phyloP scores from a whole-genome alignment of 2,329 filamentous ascomycete species.

The Curvularia spicifera region DNA sequence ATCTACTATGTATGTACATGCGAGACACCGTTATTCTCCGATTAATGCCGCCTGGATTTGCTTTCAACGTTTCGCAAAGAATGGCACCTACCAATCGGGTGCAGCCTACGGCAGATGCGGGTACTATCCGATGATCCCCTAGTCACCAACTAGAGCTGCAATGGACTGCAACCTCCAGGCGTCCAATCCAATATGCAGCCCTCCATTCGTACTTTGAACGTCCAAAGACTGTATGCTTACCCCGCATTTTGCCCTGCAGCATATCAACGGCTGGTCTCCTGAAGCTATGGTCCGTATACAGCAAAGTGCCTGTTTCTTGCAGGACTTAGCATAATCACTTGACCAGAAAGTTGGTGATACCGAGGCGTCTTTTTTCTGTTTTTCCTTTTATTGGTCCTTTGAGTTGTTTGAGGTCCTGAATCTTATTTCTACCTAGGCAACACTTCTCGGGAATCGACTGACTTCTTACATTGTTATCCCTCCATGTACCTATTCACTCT shows the following conservation, averaged over 20 bases:
- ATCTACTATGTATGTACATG: not conserved
- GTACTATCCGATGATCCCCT: not conserved
- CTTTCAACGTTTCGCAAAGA: not conserved
- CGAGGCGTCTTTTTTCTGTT: slow-evolving; percentile 1
- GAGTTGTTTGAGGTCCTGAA: not conserved
- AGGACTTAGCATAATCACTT: not conserved
- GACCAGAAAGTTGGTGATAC: not conserved
- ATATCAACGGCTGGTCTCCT: not conserved
- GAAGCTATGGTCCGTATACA: not conserved
- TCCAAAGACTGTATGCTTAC: not conserved
- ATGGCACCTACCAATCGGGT: not conserved
- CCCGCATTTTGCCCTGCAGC: slow-evolving; percentile 2
- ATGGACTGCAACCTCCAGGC: not conserved
- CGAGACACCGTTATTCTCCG: slow-evolving; percentile 1
- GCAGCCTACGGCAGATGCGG: too few relatives aligned
- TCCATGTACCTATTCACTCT: not conserved
- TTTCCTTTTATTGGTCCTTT: not conserved
- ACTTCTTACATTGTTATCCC: not conserved
- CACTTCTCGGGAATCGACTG: not conserved
- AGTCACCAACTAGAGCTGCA: not conserved
- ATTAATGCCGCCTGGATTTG: not conserved
- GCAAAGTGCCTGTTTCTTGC: not conserved
- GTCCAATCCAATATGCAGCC: not conserved
- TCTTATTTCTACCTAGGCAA: not conserved
- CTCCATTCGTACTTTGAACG: not conserved